Base-by-base conservation (phyloP, 2,329 filamentous ascomycete species). In the Aureobasidium sp. region DNA sequence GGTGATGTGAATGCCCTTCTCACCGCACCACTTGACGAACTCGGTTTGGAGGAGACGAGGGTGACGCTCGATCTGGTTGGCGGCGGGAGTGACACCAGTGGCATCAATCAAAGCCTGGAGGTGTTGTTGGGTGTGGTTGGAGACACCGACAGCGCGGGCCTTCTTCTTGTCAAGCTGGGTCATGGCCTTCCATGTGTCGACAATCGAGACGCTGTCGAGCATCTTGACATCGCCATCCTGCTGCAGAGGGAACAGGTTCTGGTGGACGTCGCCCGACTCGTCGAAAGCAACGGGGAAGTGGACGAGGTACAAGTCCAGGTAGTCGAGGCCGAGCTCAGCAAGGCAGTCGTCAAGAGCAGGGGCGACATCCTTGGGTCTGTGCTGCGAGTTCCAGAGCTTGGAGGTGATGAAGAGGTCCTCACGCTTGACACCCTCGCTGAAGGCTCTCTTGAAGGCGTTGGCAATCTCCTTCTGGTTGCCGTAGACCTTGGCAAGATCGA, bases 1-100 rank as follows among this genome's bases (percentile, higher is more conserved):
- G 2, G 85, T 88, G 65, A 70, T 74, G 74, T 90, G 85, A 65
- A 90, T 90, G 62, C 79, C 82, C 74, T 88, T 88, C 60, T 78
- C 72, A 56, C 78, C 77, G 76, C 80, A 83, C 75, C 86, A 89
- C 37, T 51, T 78, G 58, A 90, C 74, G 34, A 90, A 80, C 72
- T 88, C 88, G 47, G 84, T 40, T 16, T 57, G 40, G 27, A 57
- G 51, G 25, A 57, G 55, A n/a, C 48, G 35, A 22, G 86, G 86
- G 72, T 90, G 86, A 17, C 90, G 77, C 71, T 90, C 87, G 66
- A 89, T 80, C 71, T 93, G 87, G 78, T 91, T 90, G 59, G 88
- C 86, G 17, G 85, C 84, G 11, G 77, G 78, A 10, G 74, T 70
- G 54, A 79, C 82, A 72, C 82, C 83, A 71, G 80, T 77, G 61